Evolutionary conservation across 352 stramenopile species (phyloP).

Genomic region (Phytophthora citricola): DNA sequence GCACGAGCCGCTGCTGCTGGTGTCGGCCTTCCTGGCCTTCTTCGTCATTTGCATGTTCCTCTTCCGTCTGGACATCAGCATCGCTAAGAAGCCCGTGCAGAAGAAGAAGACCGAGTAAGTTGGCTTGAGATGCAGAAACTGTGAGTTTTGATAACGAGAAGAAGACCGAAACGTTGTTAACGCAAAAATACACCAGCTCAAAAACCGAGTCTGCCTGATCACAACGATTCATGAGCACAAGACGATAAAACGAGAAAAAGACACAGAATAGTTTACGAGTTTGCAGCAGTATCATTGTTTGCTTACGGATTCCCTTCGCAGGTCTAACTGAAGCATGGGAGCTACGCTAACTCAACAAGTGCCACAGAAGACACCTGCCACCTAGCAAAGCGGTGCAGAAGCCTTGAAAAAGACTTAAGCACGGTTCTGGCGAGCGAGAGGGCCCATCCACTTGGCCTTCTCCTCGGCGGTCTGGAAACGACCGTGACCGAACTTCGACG

Average conservation of each 20-base stretch:
- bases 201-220: background rate
- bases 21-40: slow-evolving; percentile 83
- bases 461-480: slow-evolving; percentile 99
- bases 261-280: slow-evolving; percentile 24
- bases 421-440: slow-evolving; percentile 93
- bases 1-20: slow-evolving; percentile 87
- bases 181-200: slow-evolving; percentile 12
- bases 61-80: slow-evolving; percentile 86
- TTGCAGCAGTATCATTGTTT: slow-evolving; percentile 55
- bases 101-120: slow-evolving; percentile 81
- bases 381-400: slow-evolving; percentile 25
- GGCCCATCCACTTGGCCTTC: slow-evolving; percentile 99
- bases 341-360: slow-evolving; percentile 32
- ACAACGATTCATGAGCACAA: background rate
- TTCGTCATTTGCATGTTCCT: slow-evolving; percentile 89
- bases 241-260: background rate
- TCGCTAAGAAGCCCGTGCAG: slow-evolving; percentile 48
- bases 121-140: slow-evolving; percentile 20
- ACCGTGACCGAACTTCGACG: slow-evolving; percentile 99
- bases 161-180: slow-evolving; percentile 17
- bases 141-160: slow-evolving; percentile 16
- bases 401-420: slow-evolving; percentile 62
- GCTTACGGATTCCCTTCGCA: slow-evolving; percentile 29
- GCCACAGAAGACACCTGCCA: slow-evolving; percentile 18
- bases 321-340: slow-evolving; percentile 23